phyloP scores from a whole-genome alignment of 2,329 filamentous ascomycete genomes.

The Chrysoporthe deuterocubensis region DNA sequence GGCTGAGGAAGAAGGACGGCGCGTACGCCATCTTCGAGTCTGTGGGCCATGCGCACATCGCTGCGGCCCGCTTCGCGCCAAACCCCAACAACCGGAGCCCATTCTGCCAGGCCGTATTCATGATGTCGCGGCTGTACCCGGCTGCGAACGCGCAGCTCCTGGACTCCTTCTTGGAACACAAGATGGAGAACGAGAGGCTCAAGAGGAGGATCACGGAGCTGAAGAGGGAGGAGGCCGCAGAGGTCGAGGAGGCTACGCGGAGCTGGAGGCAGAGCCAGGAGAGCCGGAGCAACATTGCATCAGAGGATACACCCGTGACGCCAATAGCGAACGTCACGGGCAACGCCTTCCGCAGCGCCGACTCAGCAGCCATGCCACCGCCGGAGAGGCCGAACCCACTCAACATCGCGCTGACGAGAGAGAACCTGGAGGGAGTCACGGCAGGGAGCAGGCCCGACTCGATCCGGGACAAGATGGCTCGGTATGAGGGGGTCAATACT shows the following conservation, averaged over 20 bases:
- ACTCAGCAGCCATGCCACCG: slow-evolving; percentile 64
- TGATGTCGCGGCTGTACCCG: slow-evolving; percentile 89
- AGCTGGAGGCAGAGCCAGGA: slow-evolving; percentile 65
- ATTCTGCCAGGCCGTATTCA: slow-evolving; percentile 87
- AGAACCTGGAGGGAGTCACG: slow-evolving; percentile 76
- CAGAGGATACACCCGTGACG: slow-evolving; percentile 49
- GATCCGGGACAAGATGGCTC: slow-evolving; percentile 82
- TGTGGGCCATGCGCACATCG: slow-evolving; percentile 90
- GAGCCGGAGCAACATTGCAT: slow-evolving; percentile 57
- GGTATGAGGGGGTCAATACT: slow-evolving; percentile 80
- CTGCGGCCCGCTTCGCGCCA: slow-evolving; percentile 66
- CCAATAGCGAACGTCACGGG: slow-evolving; percentile 33
- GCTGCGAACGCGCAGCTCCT: slow-evolving; percentile 84
- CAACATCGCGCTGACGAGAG: slow-evolving; percentile 73
- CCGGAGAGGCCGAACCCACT: slow-evolving; percentile 65
- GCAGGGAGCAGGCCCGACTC: slow-evolving; percentile 72
- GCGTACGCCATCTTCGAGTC: slow-evolving; percentile 83
- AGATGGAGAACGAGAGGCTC: slow-evolving; percentile 91
- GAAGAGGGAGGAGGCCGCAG: slow-evolving; percentile 82
- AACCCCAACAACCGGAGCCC: slow-evolving; percentile 67
- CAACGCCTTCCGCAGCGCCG: slow-evolving; percentile 39
- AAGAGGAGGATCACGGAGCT: slow-evolving; percentile 83
- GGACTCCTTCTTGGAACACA: slow-evolving; percentile 94
- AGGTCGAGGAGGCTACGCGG: slow-evolving; percentile 68
- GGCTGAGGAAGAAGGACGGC: slow-evolving; percentile 75